These are phyloP conservation scores for Margaritispora aquatica DNA, from an alignment of 495 filamentous ascomycete genomes.

Conservation along the genomic window DNA sequence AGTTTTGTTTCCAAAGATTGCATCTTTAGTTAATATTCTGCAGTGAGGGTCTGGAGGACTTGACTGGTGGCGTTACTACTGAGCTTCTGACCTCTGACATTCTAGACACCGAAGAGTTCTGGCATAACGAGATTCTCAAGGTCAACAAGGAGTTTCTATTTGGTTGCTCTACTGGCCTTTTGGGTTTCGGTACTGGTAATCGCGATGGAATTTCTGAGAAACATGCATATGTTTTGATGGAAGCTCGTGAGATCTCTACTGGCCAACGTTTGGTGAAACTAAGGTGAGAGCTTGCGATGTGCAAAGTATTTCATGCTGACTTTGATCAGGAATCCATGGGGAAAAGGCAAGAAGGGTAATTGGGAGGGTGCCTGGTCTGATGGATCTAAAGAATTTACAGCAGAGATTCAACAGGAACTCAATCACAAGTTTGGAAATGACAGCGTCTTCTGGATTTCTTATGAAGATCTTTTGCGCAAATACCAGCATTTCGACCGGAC, in stretches of 20 bases:
- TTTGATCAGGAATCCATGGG: conserved; percentile 71
- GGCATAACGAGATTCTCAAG: conserved; percentile 74
- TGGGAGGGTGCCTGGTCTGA: conserved; percentile 84
- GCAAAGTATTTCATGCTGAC: not conserved
- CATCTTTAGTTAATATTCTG: too few relatives aligned
- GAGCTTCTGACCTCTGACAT: conserved; percentile 73
- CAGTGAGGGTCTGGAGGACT: conserved; percentile 86
- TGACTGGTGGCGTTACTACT: conserved; percentile 83
- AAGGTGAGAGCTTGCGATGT: not conserved
- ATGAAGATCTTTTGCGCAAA: conserved; percentile 76
- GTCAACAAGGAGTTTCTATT: conserved; percentile 87
- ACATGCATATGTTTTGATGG: conserved; percentile 88
- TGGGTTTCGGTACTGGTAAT: conserved; percentile 12
- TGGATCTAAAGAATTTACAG: conserved; percentile 84
- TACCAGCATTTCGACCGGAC: conserved; percentile 82
- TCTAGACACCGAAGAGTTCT: conserved; percentile 78
- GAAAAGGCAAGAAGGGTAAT: conserved; percentile 48
- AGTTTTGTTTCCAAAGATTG: not conserved
- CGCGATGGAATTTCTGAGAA: conserved; percentile 70
- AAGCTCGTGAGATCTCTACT: conserved; percentile 62
- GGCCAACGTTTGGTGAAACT: conserved; percentile 68
- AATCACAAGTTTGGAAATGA: conserved; percentile 75
- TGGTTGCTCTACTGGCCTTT: conserved; percentile 51
- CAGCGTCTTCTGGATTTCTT: conserved; percentile 65
- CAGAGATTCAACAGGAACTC: conserved; percentile 74